These are phyloP conservation scores for Vigna radiata DNA, from an alignment of 306 rosid species.

Conservation along the genomic window DNA sequence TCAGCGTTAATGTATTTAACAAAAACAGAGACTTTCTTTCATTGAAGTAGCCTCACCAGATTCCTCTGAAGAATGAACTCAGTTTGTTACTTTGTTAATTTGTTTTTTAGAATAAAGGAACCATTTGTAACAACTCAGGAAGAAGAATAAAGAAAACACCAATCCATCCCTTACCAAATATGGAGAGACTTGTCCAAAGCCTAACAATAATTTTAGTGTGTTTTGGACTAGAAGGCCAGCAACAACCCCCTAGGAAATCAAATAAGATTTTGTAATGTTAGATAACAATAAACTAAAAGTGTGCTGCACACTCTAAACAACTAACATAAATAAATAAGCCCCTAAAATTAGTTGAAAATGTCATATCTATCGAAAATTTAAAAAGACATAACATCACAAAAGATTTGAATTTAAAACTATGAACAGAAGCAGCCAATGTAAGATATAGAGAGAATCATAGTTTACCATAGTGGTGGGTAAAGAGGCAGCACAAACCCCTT, in stretches of 20 bases:
- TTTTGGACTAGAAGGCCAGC: conserved; percentile 97
- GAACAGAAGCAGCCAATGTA: conserved; percentile 24
- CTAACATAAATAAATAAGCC: conserved; percentile 35
- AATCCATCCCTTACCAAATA: conserved; percentile 70
- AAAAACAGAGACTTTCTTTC: conserved; percentile 25
- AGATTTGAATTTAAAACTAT: conserved; percentile 6
- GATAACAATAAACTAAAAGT: conserved; percentile 15
- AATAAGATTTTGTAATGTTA: conserved; percentile 35
- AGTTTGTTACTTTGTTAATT: not conserved
- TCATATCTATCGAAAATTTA: not conserved
- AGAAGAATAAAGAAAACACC: conserved; percentile 33
- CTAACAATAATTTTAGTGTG: conserved; percentile 85
- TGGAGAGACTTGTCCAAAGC: conserved; percentile 85
- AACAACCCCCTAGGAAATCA: conserved; percentile 80
- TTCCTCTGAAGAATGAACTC: conserved; percentile 26
- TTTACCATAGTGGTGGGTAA: conserved; percentile 97
- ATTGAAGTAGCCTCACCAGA: conserved; percentile 12
- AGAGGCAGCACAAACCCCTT: conserved; percentile 99
- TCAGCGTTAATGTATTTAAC: conserved; percentile 8
- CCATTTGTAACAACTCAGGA: conserved; percentile 12
- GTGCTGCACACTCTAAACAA: not conserved
- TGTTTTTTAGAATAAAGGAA: conserved; percentile 9
- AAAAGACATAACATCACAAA: not conserved
- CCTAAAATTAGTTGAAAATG: conserved; percentile 15
- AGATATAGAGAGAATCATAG: conserved; percentile 10